phyloP scores from a whole-genome alignment of 192 early-diverging fungal genomes.

The Geranomyces michiganensis region DNA sequence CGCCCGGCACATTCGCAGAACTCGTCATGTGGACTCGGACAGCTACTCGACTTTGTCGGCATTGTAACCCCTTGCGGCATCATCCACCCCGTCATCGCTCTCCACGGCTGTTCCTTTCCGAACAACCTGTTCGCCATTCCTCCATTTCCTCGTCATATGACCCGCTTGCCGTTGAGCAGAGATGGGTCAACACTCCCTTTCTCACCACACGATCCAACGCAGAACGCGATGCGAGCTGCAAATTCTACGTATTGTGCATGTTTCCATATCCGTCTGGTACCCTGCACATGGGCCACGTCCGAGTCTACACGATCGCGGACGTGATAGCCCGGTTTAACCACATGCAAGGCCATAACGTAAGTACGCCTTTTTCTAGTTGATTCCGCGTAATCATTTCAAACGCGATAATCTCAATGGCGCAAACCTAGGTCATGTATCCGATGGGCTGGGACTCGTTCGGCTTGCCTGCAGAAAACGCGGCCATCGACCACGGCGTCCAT shows the following conservation, averaged over 20 bases:
- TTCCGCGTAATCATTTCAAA: not conserved
- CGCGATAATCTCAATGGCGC: too few species aligned
- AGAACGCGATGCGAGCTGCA: not conserved
- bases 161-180: not conserved
- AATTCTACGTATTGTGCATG: slow-evolving; percentile 84
- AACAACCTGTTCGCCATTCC: not conserved
- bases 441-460: slow-evolving; percentile 99
- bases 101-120: too few species aligned
- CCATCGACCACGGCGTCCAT: slow-evolving; percentile 77
- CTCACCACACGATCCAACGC: not conserved
- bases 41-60: too few species aligned
- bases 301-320: slow-evolving; percentile 95
- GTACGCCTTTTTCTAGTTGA: too few species aligned
- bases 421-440: slow-evolving; percentile 73
- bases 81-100: too few species aligned
- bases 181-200: slow-evolving; percentile 1
- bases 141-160: not conserved
- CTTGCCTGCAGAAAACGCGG: slow-evolving; percentile 97
- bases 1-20: too few species aligned
- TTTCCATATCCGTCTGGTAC: slow-evolving; percentile 94
- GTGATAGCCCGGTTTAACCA: slow-evolving; percentile 75
- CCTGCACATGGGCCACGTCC: slow-evolving; percentile 94
- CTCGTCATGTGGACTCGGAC: too few species aligned
- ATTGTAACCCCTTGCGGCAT: too few species aligned
- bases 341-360: slow-evolving; percentile 73